Evolutionary conservation across 1,139 yeast species (phyloP).

Genomic region (Kazachstania sp.): DNA sequence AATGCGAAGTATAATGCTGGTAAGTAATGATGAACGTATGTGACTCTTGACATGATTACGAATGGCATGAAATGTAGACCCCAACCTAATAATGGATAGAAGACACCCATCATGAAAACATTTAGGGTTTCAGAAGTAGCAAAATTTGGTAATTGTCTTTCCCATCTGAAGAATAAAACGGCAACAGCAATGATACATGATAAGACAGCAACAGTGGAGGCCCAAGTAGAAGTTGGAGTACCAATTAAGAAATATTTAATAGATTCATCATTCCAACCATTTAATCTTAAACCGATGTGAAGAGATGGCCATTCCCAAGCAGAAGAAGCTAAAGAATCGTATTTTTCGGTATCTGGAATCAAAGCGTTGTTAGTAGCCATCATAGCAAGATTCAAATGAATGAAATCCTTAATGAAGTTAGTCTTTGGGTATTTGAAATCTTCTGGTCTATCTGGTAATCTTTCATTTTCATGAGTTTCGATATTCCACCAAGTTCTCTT

Average conservation of each 20-base stretch:
- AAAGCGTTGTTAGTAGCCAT: constrained; percentile 98
- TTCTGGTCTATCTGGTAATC: constrained; percentile 61
- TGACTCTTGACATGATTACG: constrained; percentile 92
- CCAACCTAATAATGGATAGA: constrained; percentile 92
- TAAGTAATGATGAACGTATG: constrained; percentile 93
- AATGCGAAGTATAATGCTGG: constrained; percentile 96
- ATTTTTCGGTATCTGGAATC: constrained; percentile 86
- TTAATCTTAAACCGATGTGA: constrained; percentile 85
- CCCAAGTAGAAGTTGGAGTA: constrained; percentile 91
- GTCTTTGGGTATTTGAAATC: constrained; percentile 77
- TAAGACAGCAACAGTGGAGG: constrained; percentile 63
- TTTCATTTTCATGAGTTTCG: constrained; percentile 71
- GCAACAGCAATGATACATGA: constrained; percentile 52
- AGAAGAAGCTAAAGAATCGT: constrained; percentile 80
- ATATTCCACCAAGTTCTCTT: constrained; percentile 98
- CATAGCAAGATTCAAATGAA: constrained; percentile 93
- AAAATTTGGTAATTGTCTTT: constrained; percentile 78
- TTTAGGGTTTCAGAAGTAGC: constrained; percentile 32
- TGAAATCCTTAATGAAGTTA: constrained; percentile 75
- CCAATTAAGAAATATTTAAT: constrained; percentile 85
- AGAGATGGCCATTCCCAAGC: constrained; percentile 99
- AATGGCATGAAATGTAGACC: constrained; percentile 87
- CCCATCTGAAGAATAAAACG: constrained; percentile 76
- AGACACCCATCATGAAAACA: constrained; percentile 66
- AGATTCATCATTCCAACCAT: constrained; percentile 83